Conservation (phyloP, 768 basidiomycete genomes). For the Melanogaster broomeanus region DNA sequence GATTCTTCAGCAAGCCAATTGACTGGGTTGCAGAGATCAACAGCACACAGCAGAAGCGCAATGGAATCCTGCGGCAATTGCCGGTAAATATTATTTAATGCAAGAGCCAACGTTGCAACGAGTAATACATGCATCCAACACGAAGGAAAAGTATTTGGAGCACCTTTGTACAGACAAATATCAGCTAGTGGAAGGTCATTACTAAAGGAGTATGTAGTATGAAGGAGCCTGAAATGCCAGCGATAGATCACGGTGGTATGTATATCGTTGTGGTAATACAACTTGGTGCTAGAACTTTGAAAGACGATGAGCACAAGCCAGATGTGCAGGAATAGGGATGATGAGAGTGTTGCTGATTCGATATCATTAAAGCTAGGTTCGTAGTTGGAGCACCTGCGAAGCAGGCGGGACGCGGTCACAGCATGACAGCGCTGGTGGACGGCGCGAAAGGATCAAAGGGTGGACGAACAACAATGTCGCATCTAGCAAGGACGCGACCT, state of each 20-base stretch:
- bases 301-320: background rate
- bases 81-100: background rate
- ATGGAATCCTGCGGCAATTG: background rate
- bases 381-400: background rate
- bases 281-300: background rate
- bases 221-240: background rate
- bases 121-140: too few relatives aligned
- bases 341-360: background rate
- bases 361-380: background rate
- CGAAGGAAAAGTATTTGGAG: too few relatives aligned
- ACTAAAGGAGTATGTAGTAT: background rate
- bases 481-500: background rate
- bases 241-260: too few relatives aligned
- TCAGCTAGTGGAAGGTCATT: too few relatives aligned
- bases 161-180: too few relatives aligned
- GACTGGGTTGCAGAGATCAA: slow-evolving; percentile 9
- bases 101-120: background rate
- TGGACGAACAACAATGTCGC: background rate
- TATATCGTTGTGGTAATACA: background rate
- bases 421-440: slow-evolving; percentile 10
- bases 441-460: slow-evolving; percentile 9
- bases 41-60: too few relatives aligned
- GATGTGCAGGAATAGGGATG: too few relatives aligned
- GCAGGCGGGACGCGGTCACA: background rate
- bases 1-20: slow-evolving; percentile 12